A percentile compares a stretch with the other conserved stretches of the same genome.
phyloP scores from a whole-genome alignment of 768 basidiomycete species.

The Tubosaeta sp. region DNA sequence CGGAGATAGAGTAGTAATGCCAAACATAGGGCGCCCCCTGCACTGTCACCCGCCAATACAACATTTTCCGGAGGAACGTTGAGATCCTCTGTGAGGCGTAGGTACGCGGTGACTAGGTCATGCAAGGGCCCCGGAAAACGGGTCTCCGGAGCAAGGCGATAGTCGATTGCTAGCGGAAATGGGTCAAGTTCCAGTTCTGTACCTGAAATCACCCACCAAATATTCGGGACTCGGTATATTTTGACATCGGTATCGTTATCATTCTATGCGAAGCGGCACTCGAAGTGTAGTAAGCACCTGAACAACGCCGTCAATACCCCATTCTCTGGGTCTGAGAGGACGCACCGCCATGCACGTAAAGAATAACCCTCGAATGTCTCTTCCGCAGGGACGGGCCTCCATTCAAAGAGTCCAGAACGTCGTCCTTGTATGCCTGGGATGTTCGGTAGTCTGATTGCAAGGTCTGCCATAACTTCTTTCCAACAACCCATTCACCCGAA shows the following conservation, averaged over 20 bases:
- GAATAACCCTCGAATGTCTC: conserved; percentile 74
- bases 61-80: conserved; percentile 91
- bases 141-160: conserved; percentile 94
- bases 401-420: conserved; percentile 13
- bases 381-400: conserved; percentile 25
- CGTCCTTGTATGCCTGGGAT: conserved; percentile 25
- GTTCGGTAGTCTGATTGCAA: conserved; percentile 80
- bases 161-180: conserved; percentile 67
- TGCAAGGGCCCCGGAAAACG: conserved; percentile 86
- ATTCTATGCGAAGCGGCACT: conserved; percentile 87
- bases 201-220: conserved; percentile 52
- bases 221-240: conserved; percentile 83
- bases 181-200: neutral
- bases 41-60: conserved; percentile 85
- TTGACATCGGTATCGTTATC: conserved; percentile 87
- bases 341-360: conserved; percentile 91
- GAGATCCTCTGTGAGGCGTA: conserved; percentile 83
- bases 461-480: conserved; percentile 82
- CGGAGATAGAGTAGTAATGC: conserved; percentile 90
- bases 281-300: conserved; percentile 90
- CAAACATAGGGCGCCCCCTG: conserved; percentile 84
- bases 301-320: conserved; percentile 1
- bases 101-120: conserved; percentile 83
- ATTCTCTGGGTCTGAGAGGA: conserved; percentile 4
- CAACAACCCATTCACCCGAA: conserved; percentile 96